These are phyloP conservation scores for Tylopilus intermedius DNA, from an alignment of 768 basidiomycete species.

Conservation along the genomic window DNA sequence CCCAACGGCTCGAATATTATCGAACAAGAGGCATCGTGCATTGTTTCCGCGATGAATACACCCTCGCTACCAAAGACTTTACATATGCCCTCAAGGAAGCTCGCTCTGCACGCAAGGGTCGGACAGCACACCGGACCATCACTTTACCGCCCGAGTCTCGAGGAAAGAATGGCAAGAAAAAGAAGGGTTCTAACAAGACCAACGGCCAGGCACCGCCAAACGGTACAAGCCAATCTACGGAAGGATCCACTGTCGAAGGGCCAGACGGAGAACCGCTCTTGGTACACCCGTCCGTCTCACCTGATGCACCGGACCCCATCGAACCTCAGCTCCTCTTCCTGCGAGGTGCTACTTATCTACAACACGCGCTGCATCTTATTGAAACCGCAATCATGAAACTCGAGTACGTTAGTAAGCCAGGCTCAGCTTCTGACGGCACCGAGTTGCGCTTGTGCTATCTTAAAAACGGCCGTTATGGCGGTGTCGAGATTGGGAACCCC, in stretches of 20 bases:
- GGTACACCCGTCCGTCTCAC: conserved; percentile 68
- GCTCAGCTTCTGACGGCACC: conserved; percentile 54
- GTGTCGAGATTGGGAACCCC: conserved; percentile 76
- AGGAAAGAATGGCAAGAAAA: conserved; percentile 51
- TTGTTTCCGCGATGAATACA: conserved; percentile 81
- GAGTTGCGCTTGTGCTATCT: conserved; percentile 77
- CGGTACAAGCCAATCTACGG: conserved; percentile 52
- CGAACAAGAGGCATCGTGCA: conserved; percentile 89
- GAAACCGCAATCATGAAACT: conserved; percentile 67
- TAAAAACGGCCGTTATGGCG: conserved; percentile 73
- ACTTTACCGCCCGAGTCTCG: conserved; percentile 33
- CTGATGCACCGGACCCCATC: conserved; percentile 80
- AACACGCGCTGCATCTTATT: conserved; percentile 70
- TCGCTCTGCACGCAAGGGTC: conserved; percentile 63
- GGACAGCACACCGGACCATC: conserved; percentile 47
- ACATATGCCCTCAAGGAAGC: conserved; percentile 78
- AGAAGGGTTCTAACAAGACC: conserved; percentile 42
- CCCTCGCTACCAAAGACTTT: conserved; percentile 71
- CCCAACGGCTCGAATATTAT: conserved; percentile 78
- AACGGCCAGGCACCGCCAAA: conserved; percentile 66
- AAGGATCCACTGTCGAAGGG: conserved; percentile 39
- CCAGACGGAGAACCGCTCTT: conserved; percentile 47
- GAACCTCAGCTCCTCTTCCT: conserved; percentile 82
- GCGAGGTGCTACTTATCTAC: conserved; percentile 77
- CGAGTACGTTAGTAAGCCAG: conserved; percentile 60